Percentiles rank a stretch among this genome's conserved stretches.
Evolutionary conservation across 2,329 filamentous ascomycete species (phyloP).

Genomic region (Penicillium concentricum): DNA sequence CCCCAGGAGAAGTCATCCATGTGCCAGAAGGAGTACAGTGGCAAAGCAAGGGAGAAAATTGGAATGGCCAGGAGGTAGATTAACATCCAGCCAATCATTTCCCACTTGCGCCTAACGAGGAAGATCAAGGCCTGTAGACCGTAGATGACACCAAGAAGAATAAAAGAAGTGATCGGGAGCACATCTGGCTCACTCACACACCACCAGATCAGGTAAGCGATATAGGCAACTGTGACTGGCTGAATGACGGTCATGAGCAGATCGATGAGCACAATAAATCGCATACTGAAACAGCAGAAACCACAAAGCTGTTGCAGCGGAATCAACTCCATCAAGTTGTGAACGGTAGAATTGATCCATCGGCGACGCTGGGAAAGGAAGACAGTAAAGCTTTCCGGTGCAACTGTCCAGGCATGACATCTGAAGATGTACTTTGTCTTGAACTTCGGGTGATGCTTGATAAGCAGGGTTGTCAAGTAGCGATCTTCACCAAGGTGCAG

Average conservation of each 20-base stretch:
- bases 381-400: conserved; percentile 87
- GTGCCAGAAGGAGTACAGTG: conserved; percentile 96
- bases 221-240: conserved; percentile 85
- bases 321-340: conserved; percentile 95
- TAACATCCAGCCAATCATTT: conserved; percentile 99
- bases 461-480: conserved; percentile 88
- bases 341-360: conserved; percentile 99
- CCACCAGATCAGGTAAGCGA: conserved; percentile 81
- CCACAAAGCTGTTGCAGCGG: conserved; percentile 91
- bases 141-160: conserved; percentile 92
- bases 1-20: conserved; percentile 99
- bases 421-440: conserved; percentile 97
- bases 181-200: conserved; percentile 61
- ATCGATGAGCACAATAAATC: conserved; percentile 94
- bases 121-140: conserved; percentile 97
- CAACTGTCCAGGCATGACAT: conserved; percentile 95
- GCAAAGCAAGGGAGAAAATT: conserved; percentile 85
- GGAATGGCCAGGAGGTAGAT: conserved; percentile 90
- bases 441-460: conserved; percentile 90
- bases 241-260: conserved; percentile 88
- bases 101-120: conserved; percentile 94
- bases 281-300: conserved; percentile 99
- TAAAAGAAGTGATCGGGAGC: conserved; percentile 81
- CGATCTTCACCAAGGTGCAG: conserved; percentile 96
- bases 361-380: conserved; percentile 98